Conservation (phyloP, 805 yeast genomes). For the Candida mattraensis region DNA sequence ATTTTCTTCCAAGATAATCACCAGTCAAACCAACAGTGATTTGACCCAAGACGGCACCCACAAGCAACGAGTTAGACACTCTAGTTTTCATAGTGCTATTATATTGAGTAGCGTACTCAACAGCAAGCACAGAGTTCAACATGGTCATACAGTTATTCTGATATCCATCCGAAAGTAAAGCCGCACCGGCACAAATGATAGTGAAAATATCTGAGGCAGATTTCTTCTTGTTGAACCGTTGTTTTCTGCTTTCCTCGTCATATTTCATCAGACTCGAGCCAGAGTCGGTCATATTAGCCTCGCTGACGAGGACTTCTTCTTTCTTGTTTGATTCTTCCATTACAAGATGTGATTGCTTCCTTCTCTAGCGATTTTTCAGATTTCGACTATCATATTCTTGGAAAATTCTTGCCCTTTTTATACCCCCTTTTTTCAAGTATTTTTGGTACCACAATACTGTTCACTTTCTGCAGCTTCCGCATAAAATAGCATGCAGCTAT, state of each 20-base stretch:
- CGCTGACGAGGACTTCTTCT: conserved; percentile 3
- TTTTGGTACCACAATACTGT: too few species aligned
- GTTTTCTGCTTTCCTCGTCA: conserved; percentile 19
- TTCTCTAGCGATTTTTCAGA: background rate
- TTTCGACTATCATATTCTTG: too few species aligned
- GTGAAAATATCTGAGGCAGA: conserved; percentile 40
- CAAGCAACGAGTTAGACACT: conserved; percentile 44
- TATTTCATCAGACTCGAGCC: conserved; percentile 13
- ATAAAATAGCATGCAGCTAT: too few species aligned
- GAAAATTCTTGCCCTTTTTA: too few species aligned
- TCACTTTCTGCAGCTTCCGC: too few species aligned
- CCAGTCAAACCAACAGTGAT: conserved; percentile 55
- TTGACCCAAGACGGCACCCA: conserved; percentile 63
- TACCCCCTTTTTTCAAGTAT: too few species aligned
- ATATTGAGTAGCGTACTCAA: conserved; percentile 50
- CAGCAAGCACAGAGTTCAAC: conserved; percentile 25
- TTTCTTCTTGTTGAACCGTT: conserved; percentile 26
- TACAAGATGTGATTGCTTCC: too few species aligned
- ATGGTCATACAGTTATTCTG: conserved; percentile 30
- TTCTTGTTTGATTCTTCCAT: conserved; percentile 5
- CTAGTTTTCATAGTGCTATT: conserved; percentile 24
- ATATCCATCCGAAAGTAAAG: conserved; percentile 61
- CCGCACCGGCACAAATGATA: conserved; percentile 70
- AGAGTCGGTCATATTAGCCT: background rate
- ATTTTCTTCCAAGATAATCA: conserved; percentile 60